Percentiles rank a stretch among this genome's conserved stretches.
Conservation (phyloP, 2,329 filamentous ascomycete species). For the Colletotrichum sansevieriae region DNA sequence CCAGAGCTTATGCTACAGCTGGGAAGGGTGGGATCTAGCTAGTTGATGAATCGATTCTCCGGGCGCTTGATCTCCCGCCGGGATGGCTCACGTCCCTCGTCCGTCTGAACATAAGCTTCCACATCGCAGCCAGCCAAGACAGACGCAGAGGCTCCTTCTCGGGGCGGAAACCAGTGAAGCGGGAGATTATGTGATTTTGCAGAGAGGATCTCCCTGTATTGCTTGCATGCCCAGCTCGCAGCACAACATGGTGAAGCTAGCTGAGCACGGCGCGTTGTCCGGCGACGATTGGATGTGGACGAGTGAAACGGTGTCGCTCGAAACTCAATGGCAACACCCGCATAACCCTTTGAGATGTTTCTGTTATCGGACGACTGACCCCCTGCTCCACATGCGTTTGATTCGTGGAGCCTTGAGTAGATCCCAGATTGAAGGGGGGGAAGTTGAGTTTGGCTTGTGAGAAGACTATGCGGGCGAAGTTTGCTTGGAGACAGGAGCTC, state of each 20-base stretch:
- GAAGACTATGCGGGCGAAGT: background rate
- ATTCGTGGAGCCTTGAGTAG: background rate
- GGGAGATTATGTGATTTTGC: background rate
- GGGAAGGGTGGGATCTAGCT: too few relatives aligned
- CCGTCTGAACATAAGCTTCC: slow-evolving; percentile 7
- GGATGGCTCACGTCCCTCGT: slow-evolving; percentile 5
- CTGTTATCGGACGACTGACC: background rate
- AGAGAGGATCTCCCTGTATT: background rate
- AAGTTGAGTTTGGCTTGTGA: slow-evolving; percentile 2
- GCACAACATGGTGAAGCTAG: too few relatives aligned
- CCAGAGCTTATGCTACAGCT: too few relatives aligned
- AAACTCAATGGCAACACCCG: slow-evolving; percentile 15
- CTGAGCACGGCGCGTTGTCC: too few relatives aligned
- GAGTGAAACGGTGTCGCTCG: slow-evolving; percentile 9
- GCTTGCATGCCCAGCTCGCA: background rate
- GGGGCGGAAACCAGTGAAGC: too few relatives aligned
- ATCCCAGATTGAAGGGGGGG: background rate
- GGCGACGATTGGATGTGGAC: too few relatives aligned
- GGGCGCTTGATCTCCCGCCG: background rate
- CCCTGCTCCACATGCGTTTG: background rate
- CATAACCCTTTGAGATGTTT: slow-evolving; percentile 4
- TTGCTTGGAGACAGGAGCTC: background rate
- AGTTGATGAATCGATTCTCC: background rate
- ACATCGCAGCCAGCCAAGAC: slow-evolving; percentile 1
- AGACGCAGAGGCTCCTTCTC: background rate